A percentile compares a stretch with the other conserved stretches of the same genome.
Conservation (phyloP, 257 asterid species). For the Buddleja alternifolia region DNA sequence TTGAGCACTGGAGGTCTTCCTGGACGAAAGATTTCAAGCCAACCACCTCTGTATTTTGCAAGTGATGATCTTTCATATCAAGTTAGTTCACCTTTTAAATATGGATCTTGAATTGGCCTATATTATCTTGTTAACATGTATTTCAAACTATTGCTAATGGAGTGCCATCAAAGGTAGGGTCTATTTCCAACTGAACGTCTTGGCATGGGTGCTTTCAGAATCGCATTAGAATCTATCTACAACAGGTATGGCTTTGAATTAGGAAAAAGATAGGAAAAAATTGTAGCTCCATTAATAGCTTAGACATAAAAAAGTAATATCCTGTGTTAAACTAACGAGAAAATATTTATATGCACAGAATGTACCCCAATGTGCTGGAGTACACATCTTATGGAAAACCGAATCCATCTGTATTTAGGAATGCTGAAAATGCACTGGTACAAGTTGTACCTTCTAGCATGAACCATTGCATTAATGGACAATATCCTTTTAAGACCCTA, state of each 20-base stretch:
- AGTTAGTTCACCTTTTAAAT: constrained; percentile 43
- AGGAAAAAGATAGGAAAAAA: not conserved
- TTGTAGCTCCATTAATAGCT: not conserved
- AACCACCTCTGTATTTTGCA: constrained; percentile 87
- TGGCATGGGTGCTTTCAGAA: constrained; percentile 99
- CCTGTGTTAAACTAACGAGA: constrained; percentile 21
- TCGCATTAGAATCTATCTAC: constrained; percentile 85
- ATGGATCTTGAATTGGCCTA: constrained; percentile 16
- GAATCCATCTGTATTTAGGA: constrained; percentile 67
- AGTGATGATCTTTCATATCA: constrained; percentile 92
- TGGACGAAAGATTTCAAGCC: constrained; percentile 73
- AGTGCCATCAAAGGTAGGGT: constrained; percentile 57
- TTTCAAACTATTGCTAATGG: constrained; percentile 34
- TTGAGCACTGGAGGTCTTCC: constrained; percentile 96
- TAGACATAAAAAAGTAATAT: not conserved
- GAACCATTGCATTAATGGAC: constrained; percentile 27
- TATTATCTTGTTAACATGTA: not conserved
- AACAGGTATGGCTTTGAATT: constrained; percentile 57
- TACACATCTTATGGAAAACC: constrained; percentile 92
- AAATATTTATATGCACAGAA: constrained; percentile 46
- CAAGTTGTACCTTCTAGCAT: constrained; percentile 45
- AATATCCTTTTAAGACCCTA: constrained; percentile 52
- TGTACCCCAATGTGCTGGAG: constrained; percentile 59
- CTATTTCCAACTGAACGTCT: constrained; percentile 90
- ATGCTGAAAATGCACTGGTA: constrained; percentile 69